Conservation (phyloP, 2,329 filamentous ascomycete genomes). For the Dactylonectria macrodidyma region DNA sequence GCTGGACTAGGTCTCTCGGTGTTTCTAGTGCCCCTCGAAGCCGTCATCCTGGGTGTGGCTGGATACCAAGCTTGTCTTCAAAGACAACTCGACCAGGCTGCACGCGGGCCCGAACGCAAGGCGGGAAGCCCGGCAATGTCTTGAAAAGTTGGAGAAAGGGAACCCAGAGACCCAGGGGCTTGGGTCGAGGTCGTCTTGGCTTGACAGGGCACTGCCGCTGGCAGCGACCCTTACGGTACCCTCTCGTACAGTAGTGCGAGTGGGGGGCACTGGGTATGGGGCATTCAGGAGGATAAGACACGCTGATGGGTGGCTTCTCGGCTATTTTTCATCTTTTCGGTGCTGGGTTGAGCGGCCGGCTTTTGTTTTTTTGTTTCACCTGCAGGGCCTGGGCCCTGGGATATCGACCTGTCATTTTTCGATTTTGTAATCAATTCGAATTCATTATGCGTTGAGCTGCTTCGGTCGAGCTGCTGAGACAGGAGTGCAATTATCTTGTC, state of each 20-base stretch:
- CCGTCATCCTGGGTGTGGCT: slow-evolving; percentile 62
- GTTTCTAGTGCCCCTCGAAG: slow-evolving; percentile 71
- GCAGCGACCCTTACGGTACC: background rate
- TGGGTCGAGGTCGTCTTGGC: slow-evolving; percentile 28
- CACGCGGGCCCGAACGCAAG: slow-evolving; percentile 51
- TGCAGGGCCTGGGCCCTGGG: slow-evolving; percentile 30
- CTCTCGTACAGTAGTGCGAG: background rate
- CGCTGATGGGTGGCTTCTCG: slow-evolving; percentile 27
- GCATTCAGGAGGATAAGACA: slow-evolving; percentile 3
- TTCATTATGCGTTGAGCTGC: slow-evolving; percentile 22
- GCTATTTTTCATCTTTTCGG: slow-evolving; percentile 6
- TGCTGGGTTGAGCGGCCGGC: slow-evolving; percentile 2
- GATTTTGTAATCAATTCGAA: slow-evolving; percentile 35
- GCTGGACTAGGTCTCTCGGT: slow-evolving; percentile 69
- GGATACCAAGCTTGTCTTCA: slow-evolving; percentile 62
- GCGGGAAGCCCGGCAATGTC: slow-evolving; percentile 49
- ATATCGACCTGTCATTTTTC: slow-evolving; percentile 39
- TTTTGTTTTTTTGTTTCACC: slow-evolving; percentile 25
- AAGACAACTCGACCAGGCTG: slow-evolving; percentile 53
- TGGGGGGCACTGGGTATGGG: slow-evolving; percentile 9
- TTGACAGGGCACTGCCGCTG: background rate
- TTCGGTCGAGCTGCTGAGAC: slow-evolving; percentile 20
- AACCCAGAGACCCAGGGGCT: slow-evolving; percentile 27
- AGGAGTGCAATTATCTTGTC: background rate
- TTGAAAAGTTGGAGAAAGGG: slow-evolving; percentile 24